Evolutionary conservation across 1,284 basidiomycete species (phyloP), one percentile per base, ranked within the genome.

Genomic region (Ustilago bromivora): DNA sequence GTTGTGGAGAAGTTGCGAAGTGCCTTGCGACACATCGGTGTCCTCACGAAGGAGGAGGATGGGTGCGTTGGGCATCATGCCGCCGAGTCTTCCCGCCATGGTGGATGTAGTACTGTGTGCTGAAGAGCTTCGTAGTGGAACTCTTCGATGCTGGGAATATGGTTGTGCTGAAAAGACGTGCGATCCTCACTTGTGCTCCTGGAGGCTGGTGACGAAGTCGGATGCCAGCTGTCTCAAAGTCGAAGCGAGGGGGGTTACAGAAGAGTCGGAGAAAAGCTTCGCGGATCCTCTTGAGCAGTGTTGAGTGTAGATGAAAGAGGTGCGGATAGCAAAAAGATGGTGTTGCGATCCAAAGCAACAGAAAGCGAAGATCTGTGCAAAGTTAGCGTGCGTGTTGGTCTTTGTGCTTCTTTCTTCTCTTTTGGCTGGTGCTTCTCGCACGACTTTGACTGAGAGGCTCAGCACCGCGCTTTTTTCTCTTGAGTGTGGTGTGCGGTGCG

Each of bases 11-110:
- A 98, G 88, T 88, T 99, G 96, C 11, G 92, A 91, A 76, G 92
- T 95, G 85, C 96, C 96, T 88, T 98, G 96, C 17, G 95, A 98
- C 10, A 94, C 92, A 88, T 98, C 96, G 78, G 96, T 98, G 85
- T 96, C 96, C 89, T 98, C 86, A 52, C 77, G 67, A 43, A 85
- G 68, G 19, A 85, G 76, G 63, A 86, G 82, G 68, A 86, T 80
- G 47, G 82, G 83, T 38, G 79, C 69, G 56, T 78, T 77, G 63
- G 79, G 79, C 73, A 76, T 76, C 81, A 82, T 82, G 66, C 79
- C 79, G 46, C 78, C 71, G 35, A 71, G 61, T 73, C 74, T 63
- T 15, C 74, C 74, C 60, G 74, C 74, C 74, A 76, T 76, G n/a
- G 4, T 69, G 15, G 17, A n/a, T 9, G 55, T 28, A 28, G 23